Conservation (phyloP, 202 grass and related monocot genomes). For the Panicum hallii region DNA sequence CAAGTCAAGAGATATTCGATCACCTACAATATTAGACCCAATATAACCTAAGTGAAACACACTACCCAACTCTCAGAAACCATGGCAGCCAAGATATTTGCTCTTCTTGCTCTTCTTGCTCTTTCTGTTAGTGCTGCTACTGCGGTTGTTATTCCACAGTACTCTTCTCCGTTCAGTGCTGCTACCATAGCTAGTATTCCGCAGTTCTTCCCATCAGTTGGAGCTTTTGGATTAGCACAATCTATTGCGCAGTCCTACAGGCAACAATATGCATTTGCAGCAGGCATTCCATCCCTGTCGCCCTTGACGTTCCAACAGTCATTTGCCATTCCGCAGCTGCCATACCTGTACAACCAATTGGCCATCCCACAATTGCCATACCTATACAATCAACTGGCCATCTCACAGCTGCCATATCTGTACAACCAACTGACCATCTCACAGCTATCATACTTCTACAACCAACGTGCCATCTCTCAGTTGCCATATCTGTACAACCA, state of each 20-base stretch:
- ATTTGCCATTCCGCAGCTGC: neutral
- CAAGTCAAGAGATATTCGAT: neutral
- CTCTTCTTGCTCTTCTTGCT: neutral
- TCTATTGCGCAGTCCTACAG: neutral
- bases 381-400: neutral
- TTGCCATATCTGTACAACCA: neutral
- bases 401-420: too few relatives aligned
- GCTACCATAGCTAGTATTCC: neutral
- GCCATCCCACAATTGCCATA: neutral
- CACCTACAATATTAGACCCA: neutral
- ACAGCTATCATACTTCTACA: too few relatives aligned
- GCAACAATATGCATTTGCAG: neutral
- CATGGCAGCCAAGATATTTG: neutral
- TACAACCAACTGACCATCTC: neutral
- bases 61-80: neutral
- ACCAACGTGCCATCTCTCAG: too few relatives aligned
- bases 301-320: neutral
- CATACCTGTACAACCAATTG: neutral
- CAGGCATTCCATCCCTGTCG: neutral
- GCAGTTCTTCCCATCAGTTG: neutral
- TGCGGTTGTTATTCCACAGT: neutral
- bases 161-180: neutral
- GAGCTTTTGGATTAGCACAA: neutral
- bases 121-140: neutral
- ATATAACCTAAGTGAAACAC: neutral